A percentile compares a stretch with the other conserved stretches of the same genome.
Evolutionary conservation across 2,329 filamentous ascomycete genomes (phyloP).

Genomic region (Ophiostoma novo-ulmi): DNA sequence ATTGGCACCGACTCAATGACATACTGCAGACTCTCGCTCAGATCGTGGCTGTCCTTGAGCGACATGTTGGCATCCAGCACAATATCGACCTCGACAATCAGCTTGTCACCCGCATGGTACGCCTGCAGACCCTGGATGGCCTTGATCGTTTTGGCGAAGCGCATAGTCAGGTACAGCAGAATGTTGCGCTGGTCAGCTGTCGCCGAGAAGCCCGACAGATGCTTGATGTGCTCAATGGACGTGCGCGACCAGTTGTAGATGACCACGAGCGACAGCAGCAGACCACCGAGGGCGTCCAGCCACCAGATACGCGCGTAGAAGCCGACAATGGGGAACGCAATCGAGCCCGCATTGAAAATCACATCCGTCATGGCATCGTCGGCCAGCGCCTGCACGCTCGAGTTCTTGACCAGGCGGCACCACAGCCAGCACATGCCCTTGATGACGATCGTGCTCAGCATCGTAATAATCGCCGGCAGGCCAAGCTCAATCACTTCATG

Average conservation of each 20-base stretch:
- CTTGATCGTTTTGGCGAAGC: conserved; percentile 81
- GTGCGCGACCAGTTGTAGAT: conserved; percentile 75
- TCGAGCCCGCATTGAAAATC: conserved; percentile 85
- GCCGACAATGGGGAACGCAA: conserved; percentile 76
- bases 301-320: conserved; percentile 76
- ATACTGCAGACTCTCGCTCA: conserved; percentile 73
- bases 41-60: conserved; percentile 74
- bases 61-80: conserved; percentile 72
- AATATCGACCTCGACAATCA: conserved; percentile 77
- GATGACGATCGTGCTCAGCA: conserved; percentile 74
- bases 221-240: conserved; percentile 70
- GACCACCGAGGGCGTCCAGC: conserved; percentile 73
- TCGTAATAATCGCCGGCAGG: conserved; percentile 68
- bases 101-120: conserved; percentile 79
- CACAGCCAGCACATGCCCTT: conserved; percentile 81
- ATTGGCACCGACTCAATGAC: conserved; percentile 78
- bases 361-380: conserved; percentile 50
- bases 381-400: conserved; percentile 72
- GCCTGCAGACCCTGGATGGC: conserved; percentile 81
- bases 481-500: conserved; percentile 68
- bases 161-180: conserved; percentile 84
- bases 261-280: conserved; percentile 72
- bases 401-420: conserved; percentile 82
- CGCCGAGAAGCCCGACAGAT: conserved; percentile 72
- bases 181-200: conserved; percentile 78